A percentile compares a stretch with the other conserved stretches of the same genome.
These are phyloP conservation scores for Hypoxylon sp. DNA, from an alignment of 2,329 filamentous ascomycete genomes.

Conservation along the genomic window DNA sequence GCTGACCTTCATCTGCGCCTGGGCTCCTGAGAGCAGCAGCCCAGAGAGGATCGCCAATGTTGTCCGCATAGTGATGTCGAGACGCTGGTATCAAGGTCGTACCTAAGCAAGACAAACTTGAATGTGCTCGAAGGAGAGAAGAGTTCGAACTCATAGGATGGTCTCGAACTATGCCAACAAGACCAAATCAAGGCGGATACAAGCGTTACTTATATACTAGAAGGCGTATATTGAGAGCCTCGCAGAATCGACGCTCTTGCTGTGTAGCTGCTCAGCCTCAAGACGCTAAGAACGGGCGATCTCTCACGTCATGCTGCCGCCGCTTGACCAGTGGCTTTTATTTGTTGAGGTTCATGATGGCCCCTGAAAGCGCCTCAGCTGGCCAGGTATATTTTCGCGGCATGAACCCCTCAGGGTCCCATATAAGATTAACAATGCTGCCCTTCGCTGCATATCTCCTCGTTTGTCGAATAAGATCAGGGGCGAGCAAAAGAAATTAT, in stretches of 20 bases:
- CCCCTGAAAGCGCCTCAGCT: too few species aligned
- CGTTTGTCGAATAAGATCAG: neutral
- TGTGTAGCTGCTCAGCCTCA: too few species aligned
- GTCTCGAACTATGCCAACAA: neutral
- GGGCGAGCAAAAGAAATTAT: neutral
- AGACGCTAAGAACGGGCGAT: too few species aligned
- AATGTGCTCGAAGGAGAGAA: neutral
- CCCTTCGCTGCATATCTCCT: slow-evolving; percentile 12
- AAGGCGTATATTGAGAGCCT: too few species aligned
- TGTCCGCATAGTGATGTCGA: neutral
- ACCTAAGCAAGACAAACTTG: neutral
- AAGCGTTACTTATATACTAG: slow-evolving; percentile 6
- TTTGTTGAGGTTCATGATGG: neutral
- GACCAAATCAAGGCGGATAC: neutral
- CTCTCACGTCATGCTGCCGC: slow-evolving; percentile 12
- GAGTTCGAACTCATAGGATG: neutral
- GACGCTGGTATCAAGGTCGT: neutral
- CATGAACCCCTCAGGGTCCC: slow-evolving; percentile 3
- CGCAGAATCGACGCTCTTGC: too few species aligned
- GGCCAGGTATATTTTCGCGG: neutral
- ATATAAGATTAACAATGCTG: neutral
- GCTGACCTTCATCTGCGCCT: slow-evolving; percentile 31
- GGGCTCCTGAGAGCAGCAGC: slow-evolving; percentile 2
- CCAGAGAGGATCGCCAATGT: too few species aligned
- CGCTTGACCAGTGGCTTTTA: neutral